Conservation (phyloP, 768 basidiomycete species). For the Suillus clintonianus region DNA sequence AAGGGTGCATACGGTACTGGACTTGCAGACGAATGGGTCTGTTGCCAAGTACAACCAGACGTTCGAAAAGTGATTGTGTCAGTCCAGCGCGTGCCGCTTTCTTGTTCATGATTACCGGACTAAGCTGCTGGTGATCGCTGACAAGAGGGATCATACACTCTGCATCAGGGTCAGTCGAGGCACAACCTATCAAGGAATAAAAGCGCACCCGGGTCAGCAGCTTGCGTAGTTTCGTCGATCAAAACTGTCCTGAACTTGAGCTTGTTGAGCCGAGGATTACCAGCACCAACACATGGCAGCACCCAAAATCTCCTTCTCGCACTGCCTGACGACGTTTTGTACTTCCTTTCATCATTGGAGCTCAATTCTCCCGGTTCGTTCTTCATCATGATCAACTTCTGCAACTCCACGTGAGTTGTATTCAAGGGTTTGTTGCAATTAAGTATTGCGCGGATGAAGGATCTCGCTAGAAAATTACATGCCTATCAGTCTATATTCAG, state of each 20-base stretch:
- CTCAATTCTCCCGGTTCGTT: slow-evolving; percentile 97
- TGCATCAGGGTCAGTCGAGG: slow-evolving; percentile 33
- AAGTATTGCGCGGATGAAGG: no score
- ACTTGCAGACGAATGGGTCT: slow-evolving; percentile 98
- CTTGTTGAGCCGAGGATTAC: slow-evolving; percentile 94
- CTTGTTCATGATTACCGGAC: slow-evolving; percentile 99
- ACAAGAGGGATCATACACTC: slow-evolving; percentile 99
- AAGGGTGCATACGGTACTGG: slow-evolving; percentile 99
- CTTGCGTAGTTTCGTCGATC: slow-evolving; percentile 98
- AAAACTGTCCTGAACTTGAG: slow-evolving; percentile 98
- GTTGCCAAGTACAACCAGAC: slow-evolving; percentile 92
- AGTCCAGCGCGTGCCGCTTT: slow-evolving; percentile 99
- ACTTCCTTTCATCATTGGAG: slow-evolving; percentile 95
- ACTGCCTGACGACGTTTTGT: slow-evolving; percentile 91
- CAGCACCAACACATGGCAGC: slow-evolving; percentile 97
- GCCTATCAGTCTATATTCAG: no score
- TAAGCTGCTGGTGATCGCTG: slow-evolving; percentile 95
- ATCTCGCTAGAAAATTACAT: no score
- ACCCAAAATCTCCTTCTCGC: slow-evolving; percentile 95
- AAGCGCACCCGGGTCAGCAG: slow-evolving; percentile 86
- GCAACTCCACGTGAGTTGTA: slow-evolving; percentile 93
- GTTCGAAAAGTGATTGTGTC: slow-evolving; percentile 97
- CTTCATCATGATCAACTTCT: slow-evolving; percentile 97
- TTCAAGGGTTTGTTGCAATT: no score
- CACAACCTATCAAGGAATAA: neutral